Conservation (phyloP, 345 rosid species). For the Dimocarpus longan region DNA sequence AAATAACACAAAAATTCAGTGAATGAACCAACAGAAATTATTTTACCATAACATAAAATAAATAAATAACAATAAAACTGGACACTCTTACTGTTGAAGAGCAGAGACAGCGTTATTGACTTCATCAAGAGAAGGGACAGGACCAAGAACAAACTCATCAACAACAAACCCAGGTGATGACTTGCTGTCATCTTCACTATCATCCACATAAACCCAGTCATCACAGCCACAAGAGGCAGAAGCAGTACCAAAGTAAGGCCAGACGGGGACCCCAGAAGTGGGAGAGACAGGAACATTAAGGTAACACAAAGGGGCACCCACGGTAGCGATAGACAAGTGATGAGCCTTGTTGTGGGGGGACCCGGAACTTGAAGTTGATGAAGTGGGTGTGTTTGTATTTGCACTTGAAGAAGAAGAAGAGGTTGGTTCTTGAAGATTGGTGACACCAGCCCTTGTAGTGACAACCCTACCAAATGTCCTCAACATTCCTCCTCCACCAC, state of each 20-base stretch:
- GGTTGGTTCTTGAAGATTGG: conserved; percentile 57
- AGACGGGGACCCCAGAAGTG: conserved; percentile 28
- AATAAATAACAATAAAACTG: not conserved
- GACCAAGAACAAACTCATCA: conserved; percentile 52
- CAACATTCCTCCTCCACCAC: conserved; percentile 57
- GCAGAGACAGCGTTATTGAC: conserved; percentile 78
- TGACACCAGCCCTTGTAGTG: conserved; percentile 47
- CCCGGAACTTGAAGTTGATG: conserved; percentile 38
- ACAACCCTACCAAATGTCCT: conserved; percentile 55
- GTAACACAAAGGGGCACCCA: conserved; percentile 31
- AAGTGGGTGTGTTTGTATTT: conserved; percentile 20
- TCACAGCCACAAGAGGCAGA: conserved; percentile 36
- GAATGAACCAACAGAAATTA: not conserved
- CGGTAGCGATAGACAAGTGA: conserved; percentile 42
- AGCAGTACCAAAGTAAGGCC: conserved; percentile 36
- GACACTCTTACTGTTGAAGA: conserved; percentile 53
- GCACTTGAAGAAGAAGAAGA: conserved; percentile 31
- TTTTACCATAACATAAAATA: not conserved
- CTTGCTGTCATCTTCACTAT: conserved; percentile 29
- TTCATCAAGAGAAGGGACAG: conserved; percentile 76
- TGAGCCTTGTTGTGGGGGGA: conserved; percentile 29
- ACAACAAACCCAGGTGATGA: conserved; percentile 12
- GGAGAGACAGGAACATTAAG: conserved; percentile 37
- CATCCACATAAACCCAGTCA: conserved; percentile 67
- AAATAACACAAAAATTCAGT: not conserved